phyloP scores from a whole-genome alignment of 1,284 basidiomycete genomes.

The Rhodotorula sp. region DNA sequence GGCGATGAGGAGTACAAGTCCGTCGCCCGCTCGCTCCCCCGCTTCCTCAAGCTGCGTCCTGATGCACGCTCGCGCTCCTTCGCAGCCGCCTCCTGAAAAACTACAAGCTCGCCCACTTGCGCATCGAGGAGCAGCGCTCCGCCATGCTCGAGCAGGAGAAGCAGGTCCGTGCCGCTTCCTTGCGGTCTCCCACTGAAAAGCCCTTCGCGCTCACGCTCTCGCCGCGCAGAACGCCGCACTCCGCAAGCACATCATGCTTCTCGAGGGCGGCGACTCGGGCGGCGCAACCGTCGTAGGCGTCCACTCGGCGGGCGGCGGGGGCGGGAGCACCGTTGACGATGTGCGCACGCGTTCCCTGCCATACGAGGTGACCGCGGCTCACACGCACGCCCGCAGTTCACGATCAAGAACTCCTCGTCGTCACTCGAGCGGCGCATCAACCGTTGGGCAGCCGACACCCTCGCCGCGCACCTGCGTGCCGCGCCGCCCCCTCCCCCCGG shows the following conservation, averaged over 20 bases:
- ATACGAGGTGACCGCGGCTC: too few relatives aligned
- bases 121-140: constrained; percentile 72
- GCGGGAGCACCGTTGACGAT: constrained; percentile 40
- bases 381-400: constrained; percentile 62
- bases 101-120: constrained; percentile 78
- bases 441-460: constrained; percentile 72
- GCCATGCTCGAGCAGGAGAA: constrained; percentile 79
- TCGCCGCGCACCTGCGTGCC: constrained; percentile 55
- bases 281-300: constrained; percentile 38
- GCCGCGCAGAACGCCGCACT: constrained; percentile 61
- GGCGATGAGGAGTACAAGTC: constrained; percentile 45
- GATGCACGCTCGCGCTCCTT: too few relatives aligned
- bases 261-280: constrained; percentile 62
- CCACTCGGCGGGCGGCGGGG: constrained; percentile 34
- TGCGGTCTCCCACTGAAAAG: too few relatives aligned
- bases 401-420: constrained; percentile 66
- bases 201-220: not conserved
- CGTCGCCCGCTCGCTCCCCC: not conserved
- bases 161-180: constrained; percentile 52
- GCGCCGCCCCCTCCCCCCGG: constrained; percentile 51
- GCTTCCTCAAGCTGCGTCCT: too few relatives aligned
- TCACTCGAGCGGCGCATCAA: constrained; percentile 75
- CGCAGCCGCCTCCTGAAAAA: constrained; percentile 40
- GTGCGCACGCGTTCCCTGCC: constrained; percentile 10
- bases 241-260: constrained; percentile 65